Conservation (phyloP, 1,139 yeast genomes). For the Geotrichum armillariae region DNA sequence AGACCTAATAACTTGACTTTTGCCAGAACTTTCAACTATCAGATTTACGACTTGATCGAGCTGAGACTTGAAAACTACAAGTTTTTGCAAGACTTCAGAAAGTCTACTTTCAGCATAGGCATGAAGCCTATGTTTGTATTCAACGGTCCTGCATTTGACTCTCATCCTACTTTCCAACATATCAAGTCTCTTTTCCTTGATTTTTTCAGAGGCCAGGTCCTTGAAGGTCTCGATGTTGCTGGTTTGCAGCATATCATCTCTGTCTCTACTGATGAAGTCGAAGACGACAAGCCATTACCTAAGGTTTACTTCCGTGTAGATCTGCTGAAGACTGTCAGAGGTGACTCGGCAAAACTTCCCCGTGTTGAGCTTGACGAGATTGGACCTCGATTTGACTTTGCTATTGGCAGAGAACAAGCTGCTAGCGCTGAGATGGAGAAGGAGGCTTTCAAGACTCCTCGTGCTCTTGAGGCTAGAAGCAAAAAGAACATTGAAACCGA, state of each 20-base stretch:
- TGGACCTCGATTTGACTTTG: conserved; percentile 94
- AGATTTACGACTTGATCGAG: conserved; percentile 93
- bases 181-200: conserved; percentile 86
- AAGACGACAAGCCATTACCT: conserved; percentile 73
- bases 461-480: conserved; percentile 74
- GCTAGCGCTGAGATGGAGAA: conserved; percentile 88
- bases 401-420: conserved; percentile 81
- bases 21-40: conserved; percentile 84
- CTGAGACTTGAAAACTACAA: conserved; percentile 69
- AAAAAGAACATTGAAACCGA: conserved; percentile 91
- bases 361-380: conserved; percentile 92
- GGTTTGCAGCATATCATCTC: conserved; percentile 91
- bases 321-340: conserved; percentile 73
- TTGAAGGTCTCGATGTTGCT: conserved; percentile 87
- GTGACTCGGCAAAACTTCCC: conserved; percentile 82
- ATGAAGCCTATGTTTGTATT: conserved; percentile 92
- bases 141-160: conserved; percentile 89
- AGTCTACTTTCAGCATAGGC: conserved; percentile 80
- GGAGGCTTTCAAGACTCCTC: conserved; percentile 83
- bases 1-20: conserved; percentile 91
- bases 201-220: conserved; percentile 81
- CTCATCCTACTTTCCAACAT: conserved; percentile 83
- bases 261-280: conserved; percentile 69
- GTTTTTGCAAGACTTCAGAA: conserved; percentile 71
- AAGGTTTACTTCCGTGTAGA: conserved; percentile 87